Conservation (phyloP, 176 grass and related monocot genomes). For the Rhipidocladum racemiflorum region DNA sequence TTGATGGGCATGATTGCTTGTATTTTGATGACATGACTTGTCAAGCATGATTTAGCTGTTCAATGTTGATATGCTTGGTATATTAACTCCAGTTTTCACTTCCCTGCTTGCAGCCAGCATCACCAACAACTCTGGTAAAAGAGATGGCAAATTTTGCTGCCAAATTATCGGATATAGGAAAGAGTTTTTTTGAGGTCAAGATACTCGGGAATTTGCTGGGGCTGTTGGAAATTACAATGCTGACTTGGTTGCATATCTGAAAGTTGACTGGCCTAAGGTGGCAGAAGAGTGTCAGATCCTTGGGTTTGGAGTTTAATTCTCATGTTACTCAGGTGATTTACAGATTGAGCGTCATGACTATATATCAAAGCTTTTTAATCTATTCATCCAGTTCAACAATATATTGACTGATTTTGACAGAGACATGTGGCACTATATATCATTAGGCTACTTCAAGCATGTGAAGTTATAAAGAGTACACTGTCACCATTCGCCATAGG, state of each 20-base stretch:
- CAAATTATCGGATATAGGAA: slow-evolving; percentile 64
- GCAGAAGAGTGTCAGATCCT: slow-evolving; percentile 76
- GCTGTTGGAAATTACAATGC: slow-evolving; percentile 99
- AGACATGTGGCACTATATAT: slow-evolving; percentile 96
- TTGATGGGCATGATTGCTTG: not conserved
- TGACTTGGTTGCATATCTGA: slow-evolving; percentile 76
- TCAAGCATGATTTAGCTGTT: slow-evolving; percentile 5
- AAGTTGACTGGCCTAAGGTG: slow-evolving; percentile 76
- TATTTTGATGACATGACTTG: slow-evolving; percentile 14
- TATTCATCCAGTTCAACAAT: slow-evolving; percentile 84
- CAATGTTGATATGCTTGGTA: not conserved
- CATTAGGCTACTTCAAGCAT: slow-evolving; percentile 94
- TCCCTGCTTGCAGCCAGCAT: slow-evolving; percentile 71
- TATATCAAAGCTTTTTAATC: slow-evolving; percentile 90
- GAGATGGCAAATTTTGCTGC: slow-evolving; percentile 94
- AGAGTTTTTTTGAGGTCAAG: slow-evolving; percentile 53
- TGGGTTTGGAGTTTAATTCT: slow-evolving; percentile 82
- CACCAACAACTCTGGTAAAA: slow-evolving; percentile 91
- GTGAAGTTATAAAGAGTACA: slow-evolving; percentile 31
- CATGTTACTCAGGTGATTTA: slow-evolving; percentile 86
- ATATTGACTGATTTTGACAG: slow-evolving; percentile 83
- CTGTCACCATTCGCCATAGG: not conserved
- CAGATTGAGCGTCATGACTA: slow-evolving; percentile 98
- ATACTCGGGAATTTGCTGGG: slow-evolving; percentile 84
- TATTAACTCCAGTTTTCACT: slow-evolving; percentile 6